Evolutionary conservation across 441 rosid genomes (phyloP), one percentile per base, ranked within the genome.

Genomic region (Gossypium trilobum): DNA sequence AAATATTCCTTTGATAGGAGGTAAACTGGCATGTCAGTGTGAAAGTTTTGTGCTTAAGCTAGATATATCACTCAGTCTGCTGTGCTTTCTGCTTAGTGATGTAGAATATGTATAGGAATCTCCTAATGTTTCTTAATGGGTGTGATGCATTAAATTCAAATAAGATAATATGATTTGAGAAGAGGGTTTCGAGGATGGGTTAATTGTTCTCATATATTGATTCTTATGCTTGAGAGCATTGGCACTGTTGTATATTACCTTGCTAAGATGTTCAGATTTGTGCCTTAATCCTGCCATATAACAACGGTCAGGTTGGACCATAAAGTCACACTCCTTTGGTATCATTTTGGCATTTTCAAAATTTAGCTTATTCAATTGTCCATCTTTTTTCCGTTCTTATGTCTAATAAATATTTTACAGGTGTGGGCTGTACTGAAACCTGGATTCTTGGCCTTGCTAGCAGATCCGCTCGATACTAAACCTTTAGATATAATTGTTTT

Each of bases 371-470:
- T 48, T 64, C 20, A 2, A 10, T 22, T 2, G 23, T 54, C 46
- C 10, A 9, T 10, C n/a, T 23, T 63, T 70, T 70, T 27, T 7
- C 5, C 60, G 48, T 72, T 66, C 64, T 55, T 31, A 19, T 54
- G 39, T 62, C 51, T 20, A 67, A 39, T 83, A 19, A 36, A 66
- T 78, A 73, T 75, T 42, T 39, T 84, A 62, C 84, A 95, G 98
- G 98, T 93, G 77, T 95, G 98, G 98, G 99, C 97, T 72, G 97
- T 93, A 46, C 78, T 93, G 77, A 95, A 95, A 86, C 97, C 97
- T 60, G 97, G 99, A 81, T 95, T 95, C 85, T 85, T 95, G 80
- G 98, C 98, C 74, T 84, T 93, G 64, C 80, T 95, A 78, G 93
- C 80, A 42, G 97, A 95, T 80, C 97, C 99, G 25, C 82, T 91